phyloP scores from a whole-genome alignment of 345 rosid genomes.

The Psidium guajava region DNA sequence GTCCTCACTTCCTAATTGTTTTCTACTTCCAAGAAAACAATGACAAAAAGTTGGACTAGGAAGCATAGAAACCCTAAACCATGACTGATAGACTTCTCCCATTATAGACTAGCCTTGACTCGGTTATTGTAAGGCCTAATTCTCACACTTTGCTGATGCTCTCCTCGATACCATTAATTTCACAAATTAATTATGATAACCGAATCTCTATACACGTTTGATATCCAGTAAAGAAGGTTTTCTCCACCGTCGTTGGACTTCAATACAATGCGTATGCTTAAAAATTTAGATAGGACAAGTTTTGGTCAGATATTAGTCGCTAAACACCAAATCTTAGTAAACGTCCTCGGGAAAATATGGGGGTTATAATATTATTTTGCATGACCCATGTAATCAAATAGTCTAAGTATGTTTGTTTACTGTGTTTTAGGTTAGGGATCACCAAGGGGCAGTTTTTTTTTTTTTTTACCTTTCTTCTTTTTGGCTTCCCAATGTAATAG shows the following conservation, averaged over 20 bases:
- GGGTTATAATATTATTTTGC: neutral
- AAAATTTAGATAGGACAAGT: neutral
- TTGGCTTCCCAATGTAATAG: slow-evolving; percentile 4
- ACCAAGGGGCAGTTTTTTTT: neutral
- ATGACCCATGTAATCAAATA: neutral
- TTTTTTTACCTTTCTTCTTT: neutral
- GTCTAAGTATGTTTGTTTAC: neutral
- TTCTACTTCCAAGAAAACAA: neutral
- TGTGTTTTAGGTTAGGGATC: slow-evolving; percentile 6
- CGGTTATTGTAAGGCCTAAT: neutral
- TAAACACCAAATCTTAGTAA: neutral
- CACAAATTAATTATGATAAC: neutral
- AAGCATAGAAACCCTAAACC: neutral
- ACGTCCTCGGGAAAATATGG: neutral
- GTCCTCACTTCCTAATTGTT: neutral
- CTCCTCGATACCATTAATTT: neutral
- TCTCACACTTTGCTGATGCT: neutral
- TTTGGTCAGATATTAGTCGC: neutral
- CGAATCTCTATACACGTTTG: neutral
- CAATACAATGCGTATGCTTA: neutral
- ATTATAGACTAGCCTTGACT: neutral
- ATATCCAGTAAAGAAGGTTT: neutral
- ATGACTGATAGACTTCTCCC: neutral
- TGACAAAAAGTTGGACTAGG: neutral
- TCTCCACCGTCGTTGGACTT: neutral